Evolutionary conservation across 2,329 filamentous ascomycete species (phyloP), one percentile per base, ranked within the genome.

Genomic region (Beauveria pseudobassiana): DNA sequence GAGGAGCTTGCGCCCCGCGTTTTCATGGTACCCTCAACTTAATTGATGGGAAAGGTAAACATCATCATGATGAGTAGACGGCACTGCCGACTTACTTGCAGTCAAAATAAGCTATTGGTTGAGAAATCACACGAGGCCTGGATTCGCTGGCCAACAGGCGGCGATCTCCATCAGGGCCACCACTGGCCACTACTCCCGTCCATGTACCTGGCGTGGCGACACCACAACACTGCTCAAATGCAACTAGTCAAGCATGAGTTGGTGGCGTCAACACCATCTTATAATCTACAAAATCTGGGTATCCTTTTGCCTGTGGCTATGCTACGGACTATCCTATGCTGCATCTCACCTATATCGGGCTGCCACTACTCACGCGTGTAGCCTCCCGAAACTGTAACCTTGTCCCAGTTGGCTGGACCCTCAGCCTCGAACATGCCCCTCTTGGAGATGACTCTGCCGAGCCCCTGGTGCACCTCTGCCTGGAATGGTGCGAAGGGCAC

Each of bases 401-500:
- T 75, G 56, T 84, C 78, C 81, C 82, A 85, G 54, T 77, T 72
- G 9, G 67, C 65, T 3, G 83, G 84, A 0, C 85, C 85, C 2
- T 76, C 75, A 0, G 81, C 79, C 69, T 96, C 91, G 72, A 91
- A 96, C 61, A 82, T 75, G 63, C 86, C 89, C 30, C 80, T 84
- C 75, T 88, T 91, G 55, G 90, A 91, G 65, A 98, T 78, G n/a
- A 93, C 89, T 4, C 89, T 91, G 1, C 91, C 95, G 26, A 99
- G 78, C 0, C 88, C 89, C 58, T 79, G 83, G 72, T 97, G 91
- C 7, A 97, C 82, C 75, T 99, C 95, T 2, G 87, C 91, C 77
- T 99, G 95, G 71, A 97, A 96, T 0, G 91, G 89, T 68, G 88
- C 88, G 72, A 96, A 98, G 0, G 91, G 89, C 3, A 96, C 81